phyloP scores from a whole-genome alignment of 345 rosid genomes.

The Salix exigua region DNA sequence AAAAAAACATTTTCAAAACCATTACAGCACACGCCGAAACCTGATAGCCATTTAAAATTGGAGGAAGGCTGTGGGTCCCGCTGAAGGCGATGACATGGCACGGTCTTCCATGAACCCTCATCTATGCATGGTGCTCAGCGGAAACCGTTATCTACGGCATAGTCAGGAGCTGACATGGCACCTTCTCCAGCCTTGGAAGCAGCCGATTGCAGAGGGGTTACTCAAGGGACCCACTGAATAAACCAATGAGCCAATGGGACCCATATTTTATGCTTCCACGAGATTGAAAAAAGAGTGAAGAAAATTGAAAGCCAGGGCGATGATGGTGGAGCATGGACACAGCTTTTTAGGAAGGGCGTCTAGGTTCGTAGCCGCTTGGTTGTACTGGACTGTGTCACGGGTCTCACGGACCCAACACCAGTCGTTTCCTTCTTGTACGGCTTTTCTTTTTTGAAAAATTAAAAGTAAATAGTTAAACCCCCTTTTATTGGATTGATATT shows the following conservation, averaged over 20 bases:
- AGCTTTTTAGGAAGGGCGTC: conserved; percentile 15
- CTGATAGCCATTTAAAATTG: background rate
- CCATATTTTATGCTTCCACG: background rate
- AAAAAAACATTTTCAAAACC: too few species aligned
- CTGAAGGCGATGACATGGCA: background rate
- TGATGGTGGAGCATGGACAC: background rate
- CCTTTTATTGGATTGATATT: too few species aligned
- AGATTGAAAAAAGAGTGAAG: too few species aligned
- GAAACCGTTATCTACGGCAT: conserved; percentile 22
- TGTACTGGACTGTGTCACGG: conserved; percentile 34
- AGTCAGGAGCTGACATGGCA: conserved; percentile 24
- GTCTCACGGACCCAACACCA: conserved; percentile 28
- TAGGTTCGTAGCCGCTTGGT: conserved; percentile 34
- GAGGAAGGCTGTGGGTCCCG: background rate
- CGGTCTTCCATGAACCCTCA: background rate
- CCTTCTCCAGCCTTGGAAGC: background rate
- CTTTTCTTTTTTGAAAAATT: background rate
- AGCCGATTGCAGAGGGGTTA: background rate
- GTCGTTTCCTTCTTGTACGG: conserved; percentile 23
- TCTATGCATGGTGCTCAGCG: conserved; percentile 1
- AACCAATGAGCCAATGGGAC: background rate
- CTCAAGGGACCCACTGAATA: background rate
- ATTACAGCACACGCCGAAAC: too few species aligned
- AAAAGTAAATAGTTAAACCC: background rate
- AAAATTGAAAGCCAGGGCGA: background rate